phyloP scores from a whole-genome alignment of 2,329 filamentous ascomycete genomes.

The Colletotrichum caudatum region DNA sequence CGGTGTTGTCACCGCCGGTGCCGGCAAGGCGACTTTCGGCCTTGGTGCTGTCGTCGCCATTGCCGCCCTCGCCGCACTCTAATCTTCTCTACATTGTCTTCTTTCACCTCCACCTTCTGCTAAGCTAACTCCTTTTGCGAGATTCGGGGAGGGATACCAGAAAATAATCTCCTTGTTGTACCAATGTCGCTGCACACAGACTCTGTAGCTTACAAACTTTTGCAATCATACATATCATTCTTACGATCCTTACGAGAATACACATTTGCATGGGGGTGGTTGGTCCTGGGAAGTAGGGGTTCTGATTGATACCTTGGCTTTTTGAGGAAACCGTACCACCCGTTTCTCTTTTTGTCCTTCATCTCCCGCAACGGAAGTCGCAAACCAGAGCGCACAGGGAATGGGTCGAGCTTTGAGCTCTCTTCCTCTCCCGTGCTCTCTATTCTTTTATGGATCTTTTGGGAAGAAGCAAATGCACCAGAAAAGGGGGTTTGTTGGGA shows the following conservation, averaged over 20 bases:
- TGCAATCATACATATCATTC: constrained; percentile 56
- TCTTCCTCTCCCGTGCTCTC: constrained; percentile 2
- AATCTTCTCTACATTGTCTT: constrained; percentile 16
- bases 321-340: not conserved
- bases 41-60: constrained; percentile 61
- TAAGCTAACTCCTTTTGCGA: constrained; percentile 25
- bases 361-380: constrained; percentile 4
- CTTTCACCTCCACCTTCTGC: constrained; percentile 6
- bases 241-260: constrained; percentile 70
- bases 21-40: constrained; percentile 56
- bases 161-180: constrained; percentile 44
- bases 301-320: not conserved
- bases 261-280: constrained; percentile 46
- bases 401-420: constrained; percentile 14
- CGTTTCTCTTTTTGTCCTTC: not conserved
- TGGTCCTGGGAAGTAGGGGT: constrained; percentile 31
- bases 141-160: constrained; percentile 29
- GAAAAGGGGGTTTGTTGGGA: constrained; percentile 28
- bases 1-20: constrained; percentile 52
- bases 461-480: constrained; percentile 10
- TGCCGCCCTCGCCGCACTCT: constrained; percentile 54
- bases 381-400: constrained; percentile 29
- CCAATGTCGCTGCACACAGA: constrained; percentile 40
- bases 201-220: constrained; percentile 39
- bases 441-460: constrained; percentile 8